Percentiles rank a stretch among this genome's conserved stretches.
These are phyloP conservation scores for Acanthamoeba rhysodes DNA, from an alignment of 208 protist genomes.

Conservation along the genomic window DNA sequence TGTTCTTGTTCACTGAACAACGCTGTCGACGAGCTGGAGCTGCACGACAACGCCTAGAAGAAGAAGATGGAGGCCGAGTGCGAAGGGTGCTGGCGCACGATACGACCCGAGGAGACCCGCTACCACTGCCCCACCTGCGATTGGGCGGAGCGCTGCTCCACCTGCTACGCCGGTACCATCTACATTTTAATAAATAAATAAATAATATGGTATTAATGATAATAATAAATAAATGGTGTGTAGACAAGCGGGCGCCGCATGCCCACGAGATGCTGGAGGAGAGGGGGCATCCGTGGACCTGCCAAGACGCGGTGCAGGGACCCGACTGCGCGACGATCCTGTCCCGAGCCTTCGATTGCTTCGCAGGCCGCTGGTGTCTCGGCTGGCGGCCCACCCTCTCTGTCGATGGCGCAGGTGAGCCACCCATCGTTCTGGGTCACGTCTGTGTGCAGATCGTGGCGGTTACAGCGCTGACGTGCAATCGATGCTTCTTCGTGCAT, in stretches of 20 bases:
- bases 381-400: neutral
- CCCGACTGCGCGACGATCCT: slow-evolving; percentile 7
- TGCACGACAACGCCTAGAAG: neutral
- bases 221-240: neutral
- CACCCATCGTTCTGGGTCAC: neutral
- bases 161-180: neutral
- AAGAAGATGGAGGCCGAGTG: neutral
- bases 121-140: slow-evolving; percentile 6
- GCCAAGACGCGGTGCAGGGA: neutral
- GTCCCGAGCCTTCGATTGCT: neutral
- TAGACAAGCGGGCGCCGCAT: neutral
- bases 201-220: no score
- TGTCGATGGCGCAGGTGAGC: neutral
- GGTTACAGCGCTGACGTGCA: no score
- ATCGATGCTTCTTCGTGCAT: no score
- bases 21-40: no score
- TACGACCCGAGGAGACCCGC: neutral
- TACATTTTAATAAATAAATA: neutral
- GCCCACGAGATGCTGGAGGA: slow-evolving; percentile 3
- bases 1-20: no score
- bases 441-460: neutral
- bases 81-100: neutral
- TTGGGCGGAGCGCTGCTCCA: neutral
- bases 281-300: neutral
- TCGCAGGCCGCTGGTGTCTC: neutral